phyloP scores from a whole-genome alignment of 2,329 filamentous ascomycete genomes.

The Trichophyton simii region DNA sequence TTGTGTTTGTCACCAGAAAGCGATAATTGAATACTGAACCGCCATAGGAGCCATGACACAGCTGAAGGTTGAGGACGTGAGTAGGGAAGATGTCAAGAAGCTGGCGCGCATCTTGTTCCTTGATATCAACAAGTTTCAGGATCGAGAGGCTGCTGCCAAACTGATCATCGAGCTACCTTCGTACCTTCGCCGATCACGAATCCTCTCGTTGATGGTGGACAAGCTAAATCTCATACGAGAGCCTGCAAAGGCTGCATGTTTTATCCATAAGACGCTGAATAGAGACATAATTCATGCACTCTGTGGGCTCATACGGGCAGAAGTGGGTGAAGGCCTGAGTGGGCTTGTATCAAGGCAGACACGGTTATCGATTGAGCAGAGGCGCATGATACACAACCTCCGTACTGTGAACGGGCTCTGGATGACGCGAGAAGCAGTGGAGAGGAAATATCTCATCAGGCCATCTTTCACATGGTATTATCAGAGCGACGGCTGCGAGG shows the following conservation, averaged over 20 bases:
- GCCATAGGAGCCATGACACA: background rate
- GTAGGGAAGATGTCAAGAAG: slow-evolving; percentile 8
- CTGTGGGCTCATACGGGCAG: slow-evolving; percentile 13
- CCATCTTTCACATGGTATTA: slow-evolving; percentile 15
- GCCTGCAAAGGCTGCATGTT: slow-evolving; percentile 7
- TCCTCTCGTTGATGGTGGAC: slow-evolving; percentile 5
- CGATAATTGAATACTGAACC: too few species aligned
- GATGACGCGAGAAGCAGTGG: slow-evolving; percentile 14
- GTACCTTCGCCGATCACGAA: slow-evolving; percentile 8
- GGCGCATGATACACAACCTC: slow-evolving; percentile 15
- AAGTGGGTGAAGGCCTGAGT: slow-evolving; percentile 16
- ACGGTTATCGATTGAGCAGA: slow-evolving; percentile 11
- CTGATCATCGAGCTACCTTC: slow-evolving; percentile 4
- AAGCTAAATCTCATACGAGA: slow-evolving; percentile 1
- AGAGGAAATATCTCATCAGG: background rate
- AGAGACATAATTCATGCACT: slow-evolving; percentile 12
- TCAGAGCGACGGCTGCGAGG: slow-evolving; percentile 26
- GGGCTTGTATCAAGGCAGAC: slow-evolving; percentile 11
- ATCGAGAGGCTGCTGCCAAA: background rate
- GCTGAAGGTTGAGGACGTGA: background rate
- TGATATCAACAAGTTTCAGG: background rate
- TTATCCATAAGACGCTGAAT: slow-evolving; percentile 14
- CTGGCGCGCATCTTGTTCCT: slow-evolving; percentile 6
- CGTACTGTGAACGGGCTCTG: slow-evolving; percentile 23
- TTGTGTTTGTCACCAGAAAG: too few species aligned